Base-by-base conservation (phyloP, 2,329 filamentous ascomycete genomes). In the Thielaviopsis euricoi region DNA sequence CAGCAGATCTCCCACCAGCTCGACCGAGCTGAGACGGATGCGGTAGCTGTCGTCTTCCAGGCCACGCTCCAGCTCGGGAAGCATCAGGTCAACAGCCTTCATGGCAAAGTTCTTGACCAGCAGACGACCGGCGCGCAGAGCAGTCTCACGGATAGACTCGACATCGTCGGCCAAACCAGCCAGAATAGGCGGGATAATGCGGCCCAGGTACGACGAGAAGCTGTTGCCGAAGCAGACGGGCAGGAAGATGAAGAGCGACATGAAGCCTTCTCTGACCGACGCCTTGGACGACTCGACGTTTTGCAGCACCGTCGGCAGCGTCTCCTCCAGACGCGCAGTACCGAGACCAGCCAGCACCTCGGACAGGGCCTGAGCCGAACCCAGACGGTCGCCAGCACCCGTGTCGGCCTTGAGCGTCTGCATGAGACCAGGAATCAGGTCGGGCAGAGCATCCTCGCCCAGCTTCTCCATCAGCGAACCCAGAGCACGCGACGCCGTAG, bases 211-310 rank as follows among this genome's bases (percentile, higher is more conserved):
- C 67, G 89, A 89, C 64, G 93, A 86, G 67, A 98, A 98, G 70
- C 90, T 95, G 77, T 98, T 98, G 66, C 93, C 93, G 66, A 98
- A 98, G 73, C 93, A 98, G 56, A 95, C 93, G 13, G 93, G 93
- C 73, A 98, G 82, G 79, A 96, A 98, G 64, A 98, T 97, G 73
- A 98, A 98, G 48, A 98, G 79, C 7, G 93, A 96, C 93, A 98
- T 98, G 75, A 98, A 98, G 52, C 93, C 93, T 76, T 98, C 93
- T 65, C 93, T 84, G 62, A 98, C 89, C 57, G 89, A 83, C 19
- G 93, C 70, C 71, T 95, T 96, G 64, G 85, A 82, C 65, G 91
- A 97, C 64, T 89, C 84, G 63, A 95, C 91, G 66, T 98, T 98
- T 66, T 97, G 91, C 48, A 98, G 73, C 64, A 98, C 95, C 13